Evolutionary conservation across 2,329 filamentous ascomycete species (phyloP).

Genomic region (Furcasterigmium sp.): DNA sequence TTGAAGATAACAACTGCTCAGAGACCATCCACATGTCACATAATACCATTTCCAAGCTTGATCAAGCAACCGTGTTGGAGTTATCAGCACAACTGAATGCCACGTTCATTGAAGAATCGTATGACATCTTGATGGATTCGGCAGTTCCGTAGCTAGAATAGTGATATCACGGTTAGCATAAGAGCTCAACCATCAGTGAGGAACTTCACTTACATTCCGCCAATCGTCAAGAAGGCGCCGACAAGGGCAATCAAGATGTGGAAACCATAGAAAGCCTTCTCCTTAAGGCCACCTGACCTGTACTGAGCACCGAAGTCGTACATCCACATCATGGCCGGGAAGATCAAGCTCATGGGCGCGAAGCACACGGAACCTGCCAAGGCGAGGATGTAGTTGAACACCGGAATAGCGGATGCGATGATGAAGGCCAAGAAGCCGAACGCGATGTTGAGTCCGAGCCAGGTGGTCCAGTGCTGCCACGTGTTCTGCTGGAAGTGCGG

Average conservation of each 20-base stretch:
- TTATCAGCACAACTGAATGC: conserved; percentile 22
- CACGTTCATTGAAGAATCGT: conserved; percentile 13
- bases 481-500: conserved; percentile 41
- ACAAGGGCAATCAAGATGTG: conserved; percentile 15
- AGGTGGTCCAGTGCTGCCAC: conserved; percentile 24
- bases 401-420: conserved; percentile 7
- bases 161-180: no score
- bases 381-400: conserved; percentile 23
- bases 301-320: conserved; percentile 16
- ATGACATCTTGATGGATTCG: conserved; percentile 17
- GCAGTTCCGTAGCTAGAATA: conserved; percentile 19
- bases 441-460: conserved; percentile 38
- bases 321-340: conserved; percentile 21
- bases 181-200: no score
- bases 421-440: conserved; percentile 27
- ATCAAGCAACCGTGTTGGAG: conserved; percentile 6
- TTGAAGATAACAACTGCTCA: no score
- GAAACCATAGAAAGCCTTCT: conserved; percentile 15
- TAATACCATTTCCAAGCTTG: no score
- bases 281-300: conserved; percentile 8
- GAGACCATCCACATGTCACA: no score
- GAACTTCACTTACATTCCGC: conserved; percentile 20
- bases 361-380: conserved; percentile 22
- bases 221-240: conserved; percentile 18
- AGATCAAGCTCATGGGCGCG: conserved; percentile 20